Base-by-base conservation (phyloP, 495 filamentous ascomycete species). In the Hypomontagnella submonticulosa region DNA sequence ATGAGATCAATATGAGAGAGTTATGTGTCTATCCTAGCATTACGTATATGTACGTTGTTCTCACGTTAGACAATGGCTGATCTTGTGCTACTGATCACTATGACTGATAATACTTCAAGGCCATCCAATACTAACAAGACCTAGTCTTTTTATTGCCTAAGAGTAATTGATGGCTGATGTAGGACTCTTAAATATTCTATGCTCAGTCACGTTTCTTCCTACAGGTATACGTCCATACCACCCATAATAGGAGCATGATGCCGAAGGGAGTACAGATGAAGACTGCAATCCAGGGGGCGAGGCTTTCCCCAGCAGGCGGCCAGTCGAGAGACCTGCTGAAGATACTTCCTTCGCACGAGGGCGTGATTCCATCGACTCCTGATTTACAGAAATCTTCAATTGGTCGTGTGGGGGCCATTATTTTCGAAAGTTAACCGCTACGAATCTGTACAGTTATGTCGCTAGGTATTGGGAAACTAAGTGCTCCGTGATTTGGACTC, bases 231-330 rank as follows among this genome's bases (percentile, higher is more conserved):
- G 19, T 38, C 57, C 52, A 62, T 18, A 62, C 0, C 4, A 19
- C 20, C 64, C 64, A 62, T 16, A 57, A 11, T 2, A 67, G 18
- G 6, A 67, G 9, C 0, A 67, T 19, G 3, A 67, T 10, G 1
- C 3, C 16, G 16, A 4, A 7, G 3, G 42, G 32, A 6, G 10
- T 5, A 6, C 38, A 53, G n/a, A 62, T n/a, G 15, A 67, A 67
- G 2, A 62, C 20, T 12, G 38, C 64, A 10, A 62, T 43, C 64
- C 64, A 67, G 27, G 58, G 41, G 0, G 46, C 57, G 4, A 67
- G 64, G 7, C 64, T 67, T 3, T 23, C 16, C 36, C 52, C 57
- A 4, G 8, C 20, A 7, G 64, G 64, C 13, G 64, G 64, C 64
- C 64, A 67, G 32, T 34, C 47, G 13, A 67, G 41, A 34, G 52